phyloP scores from a whole-genome alignment of 768 basidiomycete species.

The Termitomyces sp. region DNA sequence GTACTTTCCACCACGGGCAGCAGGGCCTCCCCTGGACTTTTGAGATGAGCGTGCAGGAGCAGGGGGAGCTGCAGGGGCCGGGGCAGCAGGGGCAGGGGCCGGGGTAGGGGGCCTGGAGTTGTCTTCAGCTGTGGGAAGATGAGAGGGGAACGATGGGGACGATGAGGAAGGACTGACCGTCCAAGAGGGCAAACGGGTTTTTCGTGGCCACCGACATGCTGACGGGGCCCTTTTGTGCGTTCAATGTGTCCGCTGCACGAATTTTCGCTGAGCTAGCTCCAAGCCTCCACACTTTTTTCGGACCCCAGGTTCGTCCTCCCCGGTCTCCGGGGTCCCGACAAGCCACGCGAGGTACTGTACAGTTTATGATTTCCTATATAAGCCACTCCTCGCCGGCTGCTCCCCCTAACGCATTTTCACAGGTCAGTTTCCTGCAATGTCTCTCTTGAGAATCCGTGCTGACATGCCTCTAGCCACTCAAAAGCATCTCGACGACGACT shows the following conservation, averaged over 20 bases:
- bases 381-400: neutral
- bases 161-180: slow-evolving; percentile 46
- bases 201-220: slow-evolving; percentile 88
- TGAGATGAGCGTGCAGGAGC: slow-evolving; percentile 38
- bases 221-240: slow-evolving; percentile 54
- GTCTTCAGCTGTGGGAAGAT: slow-evolving; percentile 39
- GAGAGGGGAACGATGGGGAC: slow-evolving; percentile 2
- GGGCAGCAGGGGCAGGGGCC: slow-evolving; percentile 33
- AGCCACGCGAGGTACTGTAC: slow-evolving; percentile 48
- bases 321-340: slow-evolving; percentile 39
- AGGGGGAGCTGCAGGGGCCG: slow-evolving; percentile 34
- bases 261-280: slow-evolving; percentile 7
- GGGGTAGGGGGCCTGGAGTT: slow-evolving; percentile 39
- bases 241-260: slow-evolving; percentile 16
- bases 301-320: slow-evolving; percentile 15
- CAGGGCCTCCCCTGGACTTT: slow-evolving; percentile 53
- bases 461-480: slow-evolving; percentile 44
- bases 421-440: slow-evolving; percentile 43
- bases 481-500: slow-evolving; percentile 92
- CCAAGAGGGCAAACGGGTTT: slow-evolving; percentile 84
- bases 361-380: slow-evolving; percentile 30
- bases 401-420: slow-evolving; percentile 30
- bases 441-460: slow-evolving; percentile 9
- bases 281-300: slow-evolving; percentile 7
- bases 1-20: slow-evolving; percentile 67